Evolutionary conservation across 1,139 yeast species (phyloP), one percentile per base, ranked within the genome.

Genomic region (Pichia sp.): DNA sequence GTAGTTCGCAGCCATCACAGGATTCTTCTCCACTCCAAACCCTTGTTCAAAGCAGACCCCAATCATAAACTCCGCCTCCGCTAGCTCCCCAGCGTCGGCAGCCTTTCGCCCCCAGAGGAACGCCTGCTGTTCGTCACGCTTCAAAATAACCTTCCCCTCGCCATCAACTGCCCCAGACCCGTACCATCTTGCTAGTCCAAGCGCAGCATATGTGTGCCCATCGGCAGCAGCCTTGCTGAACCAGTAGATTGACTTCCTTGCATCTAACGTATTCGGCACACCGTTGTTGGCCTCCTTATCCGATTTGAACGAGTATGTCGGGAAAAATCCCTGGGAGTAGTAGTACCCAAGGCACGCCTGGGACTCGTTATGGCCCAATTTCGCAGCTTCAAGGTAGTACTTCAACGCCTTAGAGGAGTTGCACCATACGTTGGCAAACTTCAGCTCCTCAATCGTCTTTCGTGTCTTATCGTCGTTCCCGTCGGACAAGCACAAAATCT

Each of bases 151-250:
- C 11, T 81, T 79, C 7, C 59, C 59, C 26, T 54, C 49, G 13
- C 41, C 32, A 45, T 59, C 62, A 42, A 54, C 49, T 4, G 87
- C 82, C 1, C 98, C 98, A 0, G 89, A 83, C 60, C 93, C 75
- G 66, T 87, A 88, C 98, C 99, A 93, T 48, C 97, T 92, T 58
- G 90, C 82, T 55, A 93, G 75, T 0, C 97, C 96, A 65, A 92
- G 75, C 77, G 92, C 92, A 7, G 96, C 93, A 64, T 89, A 89
- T 0, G 95, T 84, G 65, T 90, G 92, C 47, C 92, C 87, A 54
- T 77, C 78, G 60, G 78, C 77, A 0, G 95, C 90, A 1, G 96
- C 93, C 62, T 84, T 81, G 56, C 86, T 77, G 71, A 88, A 93
- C 97, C 98, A 93, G 50, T 90, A 93, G 56, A 93, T 82, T 4